Base-by-base conservation (phyloP, 1,284 basidiomycete genomes). In the Leucoagaricus sp. region DNA sequence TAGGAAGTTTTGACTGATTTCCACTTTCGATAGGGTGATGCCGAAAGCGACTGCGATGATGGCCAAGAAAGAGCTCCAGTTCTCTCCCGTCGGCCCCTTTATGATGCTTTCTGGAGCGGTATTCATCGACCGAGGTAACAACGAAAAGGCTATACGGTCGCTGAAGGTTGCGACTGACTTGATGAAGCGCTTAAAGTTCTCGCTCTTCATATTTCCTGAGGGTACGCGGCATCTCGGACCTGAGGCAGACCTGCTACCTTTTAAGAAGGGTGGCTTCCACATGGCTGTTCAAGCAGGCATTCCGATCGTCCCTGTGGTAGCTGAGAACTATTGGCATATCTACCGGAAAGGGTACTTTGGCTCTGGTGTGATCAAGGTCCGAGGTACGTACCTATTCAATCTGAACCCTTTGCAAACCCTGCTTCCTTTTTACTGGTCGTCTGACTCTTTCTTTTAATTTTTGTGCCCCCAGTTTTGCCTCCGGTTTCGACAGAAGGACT, bases 211-310 rank as follows among this genome's bases (percentile, higher is more conserved):
- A 68, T 97, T 93, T 74, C 93, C 94, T 1, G 95, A 97, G 73
- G 94, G 95, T 33, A 98, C 95, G 2, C 85, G 97, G 23, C 86
- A 91, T 23, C 81, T 82, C 56, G 79, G 81, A n/a, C 77, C 86
- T 61, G 75, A 80, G 44, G 81, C 87, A 7, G 79, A 82, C 31
- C 73, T 98, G 67, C 79, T 94, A 2, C 90, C 94, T 0, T 91
- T 99, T 78, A 99, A 99, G 78, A 99, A 98, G 75, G 97, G 97
- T 38, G 96, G 95, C 0, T 99, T 99, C 81, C 94, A 99, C 69
- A 82, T 98, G 34, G 96, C 97, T 12, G 81, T 98, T 13, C 89
- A 97, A 73, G 88, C 89, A 6, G 88, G 88, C 21, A 81, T 96
- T 44, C 94, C 95, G 5, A 88, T 99, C 63, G 83, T 94, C 15